Percentiles rank a stretch among this genome's conserved stretches.
Evolutionary conservation across 306 rosid genomes (phyloP).

Genomic region (Quercus variabilis): DNA sequence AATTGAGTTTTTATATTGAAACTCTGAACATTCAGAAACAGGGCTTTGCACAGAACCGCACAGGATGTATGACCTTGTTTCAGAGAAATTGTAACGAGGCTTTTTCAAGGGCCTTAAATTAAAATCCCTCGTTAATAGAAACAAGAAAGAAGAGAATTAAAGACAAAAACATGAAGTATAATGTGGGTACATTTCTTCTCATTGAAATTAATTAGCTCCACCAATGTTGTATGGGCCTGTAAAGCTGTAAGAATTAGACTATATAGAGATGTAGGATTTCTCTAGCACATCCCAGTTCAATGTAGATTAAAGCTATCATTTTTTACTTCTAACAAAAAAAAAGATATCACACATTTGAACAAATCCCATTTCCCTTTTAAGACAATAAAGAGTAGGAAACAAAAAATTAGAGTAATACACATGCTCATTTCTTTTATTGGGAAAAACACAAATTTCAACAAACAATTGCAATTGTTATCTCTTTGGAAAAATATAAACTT

Average conservation of each 20-base stretch:
- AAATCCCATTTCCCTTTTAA: background rate
- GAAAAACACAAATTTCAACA: too few relatives aligned
- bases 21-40: background rate
- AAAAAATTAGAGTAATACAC: background rate
- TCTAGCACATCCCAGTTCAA: background rate
- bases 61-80: background rate
- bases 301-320: background rate
- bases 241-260: background rate
- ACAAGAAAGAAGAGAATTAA: background rate
- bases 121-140: background rate
- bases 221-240: background rate
- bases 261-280: background rate
- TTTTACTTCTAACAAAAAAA: background rate
- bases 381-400: background rate
- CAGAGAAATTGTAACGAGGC: background rate
- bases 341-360: background rate
- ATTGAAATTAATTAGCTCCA: background rate
- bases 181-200: background rate
- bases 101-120: background rate
- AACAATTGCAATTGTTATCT: too few relatives aligned
- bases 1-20: background rate
- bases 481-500: background rate
- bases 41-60: background rate
- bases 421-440: background rate
- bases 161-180: background rate